A percentile compares a stretch with the other conserved stretches of the same genome.
phyloP scores from a whole-genome alignment of 2,329 filamentous ascomycete species.

The Aspergillus ochraceus region DNA sequence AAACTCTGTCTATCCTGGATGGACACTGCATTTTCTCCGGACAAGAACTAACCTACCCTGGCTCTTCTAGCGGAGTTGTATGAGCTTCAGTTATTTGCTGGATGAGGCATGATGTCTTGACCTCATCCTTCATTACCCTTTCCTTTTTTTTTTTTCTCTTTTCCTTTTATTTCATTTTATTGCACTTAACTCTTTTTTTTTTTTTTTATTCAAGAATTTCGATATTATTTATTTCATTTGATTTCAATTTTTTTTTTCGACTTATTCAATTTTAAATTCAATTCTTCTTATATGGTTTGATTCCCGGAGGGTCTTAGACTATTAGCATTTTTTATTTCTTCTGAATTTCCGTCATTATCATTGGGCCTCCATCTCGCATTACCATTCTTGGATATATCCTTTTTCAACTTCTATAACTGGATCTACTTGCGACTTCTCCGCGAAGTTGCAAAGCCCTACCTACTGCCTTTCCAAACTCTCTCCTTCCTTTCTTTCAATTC shows the following conservation, averaged over 20 bases:
- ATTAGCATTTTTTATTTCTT: slow-evolving; percentile 10
- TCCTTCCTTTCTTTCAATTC: slow-evolving; percentile 19
- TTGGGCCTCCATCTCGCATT: slow-evolving; percentile 8
- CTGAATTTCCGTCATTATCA: slow-evolving; percentile 17
- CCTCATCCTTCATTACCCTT: slow-evolving; percentile 29
- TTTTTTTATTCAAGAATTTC: slow-evolving; percentile 7
- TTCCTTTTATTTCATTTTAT: slow-evolving; percentile 6
- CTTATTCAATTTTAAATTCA: slow-evolving; percentile 33
- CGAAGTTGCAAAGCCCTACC: slow-evolving; percentile 3
- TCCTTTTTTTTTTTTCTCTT: slow-evolving; percentile 11
- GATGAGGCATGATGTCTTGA: slow-evolving; percentile 38
- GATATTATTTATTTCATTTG: slow-evolving; percentile 12
- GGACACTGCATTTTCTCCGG: slow-evolving; percentile 31
- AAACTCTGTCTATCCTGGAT: slow-evolving; percentile 35
- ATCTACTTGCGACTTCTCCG: slow-evolving; percentile 18
- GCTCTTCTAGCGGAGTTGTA: slow-evolving; percentile 25
- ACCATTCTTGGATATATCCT: slow-evolving; percentile 13
- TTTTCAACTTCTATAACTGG: slow-evolving; percentile 21
- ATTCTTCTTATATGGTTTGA: slow-evolving; percentile 10
- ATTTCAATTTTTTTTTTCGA: slow-evolving; percentile 22
- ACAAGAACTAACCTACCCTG: slow-evolving; percentile 31
- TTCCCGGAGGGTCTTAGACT: slow-evolving; percentile 8
- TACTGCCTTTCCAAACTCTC: slow-evolving; percentile 15
- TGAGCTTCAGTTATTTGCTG: slow-evolving; percentile 27
- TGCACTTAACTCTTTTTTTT: slow-evolving; percentile 13